phyloP scores from a whole-genome alignment of 169 alveolate genomes.

The Babesia ovata region DNA sequence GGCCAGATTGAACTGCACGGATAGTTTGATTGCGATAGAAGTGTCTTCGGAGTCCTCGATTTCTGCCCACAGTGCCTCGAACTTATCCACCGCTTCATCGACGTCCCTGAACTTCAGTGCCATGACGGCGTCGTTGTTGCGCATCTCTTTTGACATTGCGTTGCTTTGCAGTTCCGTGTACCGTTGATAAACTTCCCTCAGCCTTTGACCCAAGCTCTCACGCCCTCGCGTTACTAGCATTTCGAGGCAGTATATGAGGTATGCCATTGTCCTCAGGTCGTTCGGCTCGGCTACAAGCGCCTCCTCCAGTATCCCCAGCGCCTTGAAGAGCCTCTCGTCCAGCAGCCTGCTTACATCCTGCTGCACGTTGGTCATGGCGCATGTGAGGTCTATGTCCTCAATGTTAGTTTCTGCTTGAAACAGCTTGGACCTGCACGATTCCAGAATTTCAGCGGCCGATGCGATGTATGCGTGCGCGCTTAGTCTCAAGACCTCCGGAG shows the following conservation, averaged over 20 bases:
- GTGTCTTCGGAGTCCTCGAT: not conserved
- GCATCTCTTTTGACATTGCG: not conserved
- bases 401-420: conserved; percentile 28
- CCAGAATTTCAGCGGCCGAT: conserved; percentile 62
- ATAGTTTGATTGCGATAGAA: conserved; percentile 12
- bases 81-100: conserved; percentile 13
- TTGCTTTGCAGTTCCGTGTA: not conserved
- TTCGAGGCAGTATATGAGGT: conserved; percentile 55
- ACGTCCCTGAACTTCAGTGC: conserved; percentile 37
- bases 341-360: conserved; percentile 50
- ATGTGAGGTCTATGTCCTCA: conserved; percentile 38
- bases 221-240: conserved; percentile 57
- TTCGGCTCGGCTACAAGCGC: conserved; percentile 8
- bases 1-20: conserved; percentile 59
- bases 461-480: conserved; percentile 39
- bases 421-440: conserved; percentile 31
- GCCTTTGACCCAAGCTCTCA: conserved; percentile 37
- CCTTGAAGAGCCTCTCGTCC: conserved; percentile 61
- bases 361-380: conserved; percentile 36
- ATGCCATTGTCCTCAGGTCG: conserved; percentile 28
- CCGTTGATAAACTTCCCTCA: conserved; percentile 22
- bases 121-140: conserved; percentile 57
- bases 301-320: conserved; percentile 54
- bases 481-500: conserved; percentile 32
- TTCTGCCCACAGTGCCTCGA: conserved; percentile 14